Evolutionary conservation across 768 basidiomycete genomes (phyloP), one percentile per base, ranked within the genome.

Genomic region (Glaciozyma antarctica): DNA sequence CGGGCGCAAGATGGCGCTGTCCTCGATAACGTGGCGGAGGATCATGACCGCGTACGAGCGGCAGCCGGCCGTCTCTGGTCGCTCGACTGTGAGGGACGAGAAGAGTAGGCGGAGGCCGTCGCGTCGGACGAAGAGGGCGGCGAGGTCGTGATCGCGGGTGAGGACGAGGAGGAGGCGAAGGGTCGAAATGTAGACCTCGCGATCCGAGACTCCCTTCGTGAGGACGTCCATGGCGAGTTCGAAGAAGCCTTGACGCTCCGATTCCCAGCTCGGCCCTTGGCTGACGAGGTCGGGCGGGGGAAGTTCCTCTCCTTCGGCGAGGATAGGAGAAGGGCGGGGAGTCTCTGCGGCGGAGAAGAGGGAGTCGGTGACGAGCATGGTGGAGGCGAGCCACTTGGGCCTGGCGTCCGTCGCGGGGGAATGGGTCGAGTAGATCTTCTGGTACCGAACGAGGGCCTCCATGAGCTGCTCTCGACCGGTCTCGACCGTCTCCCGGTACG

Each of bases 11-110:
- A 81, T 82, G 3, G 78, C 74, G 3, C 80, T 72, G 68, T 92
- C 89, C 77, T 99, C 95, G 57, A 93, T 83, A 60, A 90, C 78
- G 74, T 99, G 95, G 10, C 95, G 86, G n/a, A 97, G 79, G 66
- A 97, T 87, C 72, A 87, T 88, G 49, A 86, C 85, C 61, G 91
- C 82, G 75, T 91, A 90, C 0, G 88, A 85, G 54, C 90, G 89
- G 68, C 85, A 86, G 24, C 87, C 85, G 28, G 74, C 75, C 4
- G 77, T 67, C 13, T 85, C 83, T 21, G 85, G 81, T 0, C 84
- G 79, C 7, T 81, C 78, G 22, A 79, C 77, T 69, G 83, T 69
- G 70, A 92, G 79, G 38, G 85, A 83, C 61, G 81, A 80, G 77
- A 94, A 85, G 24, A 95, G 79, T 24, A 80, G 75, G 0, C 76